Conservation (phyloP, 352 stramenopile species). For the Aphanomyces euteiches region DNA sequence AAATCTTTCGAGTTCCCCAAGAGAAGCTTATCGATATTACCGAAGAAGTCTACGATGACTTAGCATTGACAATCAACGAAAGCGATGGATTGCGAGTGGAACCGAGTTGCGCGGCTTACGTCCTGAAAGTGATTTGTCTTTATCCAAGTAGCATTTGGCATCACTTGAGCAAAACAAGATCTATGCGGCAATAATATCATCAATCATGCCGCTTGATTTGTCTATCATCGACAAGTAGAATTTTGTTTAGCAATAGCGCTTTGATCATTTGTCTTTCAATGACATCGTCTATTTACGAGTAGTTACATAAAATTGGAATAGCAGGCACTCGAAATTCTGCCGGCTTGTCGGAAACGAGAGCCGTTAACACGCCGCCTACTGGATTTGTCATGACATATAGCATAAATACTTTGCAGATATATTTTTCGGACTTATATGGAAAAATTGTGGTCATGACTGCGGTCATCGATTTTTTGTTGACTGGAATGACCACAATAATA, state of each 20-base stretch:
- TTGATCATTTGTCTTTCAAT: background rate
- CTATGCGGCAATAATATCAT: background rate
- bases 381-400: too few species aligned
- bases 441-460: too few species aligned
- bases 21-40: background rate
- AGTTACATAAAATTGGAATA: background rate
- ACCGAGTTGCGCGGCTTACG: background rate
- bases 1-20: background rate
- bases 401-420: too few species aligned
- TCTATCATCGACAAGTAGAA: too few species aligned
- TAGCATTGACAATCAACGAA: background rate
- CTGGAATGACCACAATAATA: too few species aligned
- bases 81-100: background rate
- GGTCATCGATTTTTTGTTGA: too few species aligned
- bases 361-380: background rate
- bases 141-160: background rate
- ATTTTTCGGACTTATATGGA: too few species aligned
- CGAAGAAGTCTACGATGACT: conserved; percentile 1
- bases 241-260: background rate
- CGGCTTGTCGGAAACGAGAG: background rate
- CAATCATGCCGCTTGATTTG: too few species aligned
- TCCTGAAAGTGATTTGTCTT: background rate
- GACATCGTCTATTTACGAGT: background rate
- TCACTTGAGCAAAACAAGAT: background rate
- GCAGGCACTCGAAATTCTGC: background rate